Base-by-base conservation (phyloP, 2,329 filamentous ascomycete species). In the Coniella vitis region DNA sequence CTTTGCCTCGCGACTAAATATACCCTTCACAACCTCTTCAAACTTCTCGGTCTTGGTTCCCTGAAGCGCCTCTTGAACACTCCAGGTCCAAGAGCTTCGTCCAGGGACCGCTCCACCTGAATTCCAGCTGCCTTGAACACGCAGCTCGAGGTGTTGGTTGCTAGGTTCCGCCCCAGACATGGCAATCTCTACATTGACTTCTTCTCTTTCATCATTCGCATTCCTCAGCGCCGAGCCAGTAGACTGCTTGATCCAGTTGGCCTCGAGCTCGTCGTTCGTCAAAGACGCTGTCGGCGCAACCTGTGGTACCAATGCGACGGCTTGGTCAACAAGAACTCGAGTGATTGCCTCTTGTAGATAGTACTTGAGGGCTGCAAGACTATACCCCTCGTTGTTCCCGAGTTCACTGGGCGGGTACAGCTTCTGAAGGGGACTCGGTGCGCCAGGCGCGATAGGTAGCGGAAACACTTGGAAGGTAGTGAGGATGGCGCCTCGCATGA, bases 271-370 rank as follows among this genome's bases (percentile, higher is more conserved):
- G 38, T 45, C 35, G 13, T 46, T 32, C 10, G 51, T 48, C 3
- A 44, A 16, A 3, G 50, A 42, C 2, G 53, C 8, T 7, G 45
- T 17, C 7, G 48, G 37, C 14, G 65, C 56, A 29, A 55, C 35
- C 9, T 20, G 36, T 29, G 44, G 52, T 19, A 58, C 54, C 25
- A 70, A 57, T 41, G 63, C 61, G 47, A 65, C 54, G 7, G 57
- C 54, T 2, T 54, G 63, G 9, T 67, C 59, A 0, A 68, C 61
- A 3, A 76, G 61, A 37, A 65, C 63, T 38, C 68, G 72, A 20
- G 65, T 57, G 7, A 69, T 63, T 12, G 72, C 69, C 16, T 67
- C 67, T 48, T 66, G 62, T 8, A 79, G 55, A 58, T 78, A 78
- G 54, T 69, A 67, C 12, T 65, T 61, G 5, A 76, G 65, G 31